Evolutionary conservation across 1,139 yeast species (phyloP).

Genomic region (Geotrichum histeridarum): DNA sequence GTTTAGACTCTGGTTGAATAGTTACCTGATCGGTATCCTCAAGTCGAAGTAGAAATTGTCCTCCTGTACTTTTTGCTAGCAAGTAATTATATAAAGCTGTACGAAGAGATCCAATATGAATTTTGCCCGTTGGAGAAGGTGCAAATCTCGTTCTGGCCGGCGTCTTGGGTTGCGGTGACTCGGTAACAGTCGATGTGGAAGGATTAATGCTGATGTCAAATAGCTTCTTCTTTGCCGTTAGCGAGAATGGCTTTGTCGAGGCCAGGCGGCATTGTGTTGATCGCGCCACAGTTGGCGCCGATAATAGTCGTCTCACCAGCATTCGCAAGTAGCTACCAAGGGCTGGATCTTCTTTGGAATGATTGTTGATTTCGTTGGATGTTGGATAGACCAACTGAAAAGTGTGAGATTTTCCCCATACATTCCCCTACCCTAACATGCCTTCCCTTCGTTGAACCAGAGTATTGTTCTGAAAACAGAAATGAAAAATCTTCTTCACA

Average conservation of each 20-base stretch:
- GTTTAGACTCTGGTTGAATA: not conserved
- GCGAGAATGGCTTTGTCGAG: constrained; percentile 8
- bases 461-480: too few relatives aligned
- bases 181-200: not conserved
- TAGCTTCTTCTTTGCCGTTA: constrained; percentile 12
- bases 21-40: constrained; percentile 80
- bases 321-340: too few relatives aligned
- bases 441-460: too few relatives aligned
- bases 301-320: too few relatives aligned
- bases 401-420: too few relatives aligned
- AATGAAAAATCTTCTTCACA: too few relatives aligned
- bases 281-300: not conserved
- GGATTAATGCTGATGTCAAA: constrained; percentile 6
- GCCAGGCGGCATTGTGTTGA: not conserved
- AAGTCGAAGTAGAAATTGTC: constrained; percentile 71
- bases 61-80: constrained; percentile 72
- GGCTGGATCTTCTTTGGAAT: too few relatives aligned
- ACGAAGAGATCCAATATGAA: constrained; percentile 87
- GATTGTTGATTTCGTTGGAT: too few relatives aligned
- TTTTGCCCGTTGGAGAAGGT: constrained; percentile 93
- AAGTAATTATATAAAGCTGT: constrained; percentile 89
- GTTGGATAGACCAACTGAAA: too few relatives aligned
- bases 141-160: constrained; percentile 93
- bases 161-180: constrained; percentile 39
- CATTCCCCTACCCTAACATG: too few relatives aligned